Conservation (phyloP, 805 yeast genomes). For the Kodamaea neixiangensis region DNA sequence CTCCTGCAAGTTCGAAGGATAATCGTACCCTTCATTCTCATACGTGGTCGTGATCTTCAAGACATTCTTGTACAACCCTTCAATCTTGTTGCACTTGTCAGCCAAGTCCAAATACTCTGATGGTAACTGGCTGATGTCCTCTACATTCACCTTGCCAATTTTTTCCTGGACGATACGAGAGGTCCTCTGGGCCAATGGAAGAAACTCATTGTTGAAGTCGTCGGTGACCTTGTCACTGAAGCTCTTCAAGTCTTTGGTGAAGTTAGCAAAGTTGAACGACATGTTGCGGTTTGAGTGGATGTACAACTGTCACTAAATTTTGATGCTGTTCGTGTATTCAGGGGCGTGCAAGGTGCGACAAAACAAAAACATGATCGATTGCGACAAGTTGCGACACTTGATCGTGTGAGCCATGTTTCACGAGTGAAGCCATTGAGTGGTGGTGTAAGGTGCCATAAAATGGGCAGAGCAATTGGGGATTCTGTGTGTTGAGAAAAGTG, state of each 20-base stretch:
- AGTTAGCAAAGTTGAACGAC: slow-evolving; percentile 45
- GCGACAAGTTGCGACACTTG: slow-evolving; percentile 3
- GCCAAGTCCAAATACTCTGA: slow-evolving; percentile 66
- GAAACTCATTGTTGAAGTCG: slow-evolving; percentile 54
- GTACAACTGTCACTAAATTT: neutral
- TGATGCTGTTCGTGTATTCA: slow-evolving; percentile 4
- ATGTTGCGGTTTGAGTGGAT: slow-evolving; percentile 17
- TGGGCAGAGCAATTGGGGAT: no score
- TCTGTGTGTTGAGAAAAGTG: no score
- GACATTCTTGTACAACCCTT: slow-evolving; percentile 42
- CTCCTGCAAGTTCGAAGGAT: slow-evolving; percentile 75
- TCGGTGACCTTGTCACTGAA: slow-evolving; percentile 47
- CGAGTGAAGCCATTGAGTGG: no score
- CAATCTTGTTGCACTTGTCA: slow-evolving; percentile 40
- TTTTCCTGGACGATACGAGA: slow-evolving; percentile 76
- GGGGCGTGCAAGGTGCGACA: slow-evolving; percentile 8
- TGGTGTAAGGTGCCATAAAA: no score
- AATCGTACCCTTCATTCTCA: slow-evolving; percentile 79
- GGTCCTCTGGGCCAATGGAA: slow-evolving; percentile 78
- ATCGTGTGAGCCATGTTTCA: no score
- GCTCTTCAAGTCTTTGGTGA: slow-evolving; percentile 43
- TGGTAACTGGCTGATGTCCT: slow-evolving; percentile 77
- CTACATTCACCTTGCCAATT: slow-evolving; percentile 66
- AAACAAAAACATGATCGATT: neutral
- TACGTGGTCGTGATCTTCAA: slow-evolving; percentile 51